Evolutionary conservation across 1,139 yeast genomes (phyloP).

Genomic region (Zygoascus sp.): DNA sequence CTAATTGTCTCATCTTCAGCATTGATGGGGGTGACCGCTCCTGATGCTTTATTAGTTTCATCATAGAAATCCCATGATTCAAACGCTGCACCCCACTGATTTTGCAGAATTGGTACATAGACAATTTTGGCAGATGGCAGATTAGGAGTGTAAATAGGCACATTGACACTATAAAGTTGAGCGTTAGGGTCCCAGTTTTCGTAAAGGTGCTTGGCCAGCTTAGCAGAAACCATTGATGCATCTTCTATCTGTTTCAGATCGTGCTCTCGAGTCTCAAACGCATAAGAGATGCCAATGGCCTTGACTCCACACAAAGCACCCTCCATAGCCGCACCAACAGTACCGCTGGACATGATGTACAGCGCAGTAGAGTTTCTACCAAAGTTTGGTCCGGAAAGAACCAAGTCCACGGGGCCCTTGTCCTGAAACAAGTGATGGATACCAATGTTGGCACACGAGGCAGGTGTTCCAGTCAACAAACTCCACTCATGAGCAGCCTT

Average conservation of each 20-base stretch:
- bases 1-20: slow-evolving; percentile 37
- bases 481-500: slow-evolving; percentile 72
- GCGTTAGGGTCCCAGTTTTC: slow-evolving; percentile 51
- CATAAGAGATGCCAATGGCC: slow-evolving; percentile 79
- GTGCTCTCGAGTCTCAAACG: slow-evolving; percentile 56
- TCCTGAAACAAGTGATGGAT: slow-evolving; percentile 60
- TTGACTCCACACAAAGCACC: slow-evolving; percentile 74
- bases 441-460: slow-evolving; percentile 91
- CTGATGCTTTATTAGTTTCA: slow-evolving; percentile 17
- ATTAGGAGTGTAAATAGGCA: slow-evolving; percentile 61
- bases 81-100: slow-evolving; percentile 70
- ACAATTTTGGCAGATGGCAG: slow-evolving; percentile 53
- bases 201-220: slow-evolving; percentile 55
- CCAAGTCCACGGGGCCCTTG: slow-evolving; percentile 69
- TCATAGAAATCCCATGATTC: slow-evolving; percentile 27
- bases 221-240: slow-evolving; percentile 67
- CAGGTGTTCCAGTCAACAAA: slow-evolving; percentile 87
- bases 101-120: slow-evolving; percentile 73
- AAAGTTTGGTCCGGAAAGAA: slow-evolving; percentile 90
- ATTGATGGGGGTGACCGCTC: slow-evolving; percentile 28
- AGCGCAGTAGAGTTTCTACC: slow-evolving; percentile 92
- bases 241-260: slow-evolving; percentile 50
- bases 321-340: slow-evolving; percentile 97
- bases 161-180: slow-evolving; percentile 77
- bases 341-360: slow-evolving; percentile 89